phyloP scores from a whole-genome alignment of 768 basidiomycete genomes.

The Chiua virens region DNA sequence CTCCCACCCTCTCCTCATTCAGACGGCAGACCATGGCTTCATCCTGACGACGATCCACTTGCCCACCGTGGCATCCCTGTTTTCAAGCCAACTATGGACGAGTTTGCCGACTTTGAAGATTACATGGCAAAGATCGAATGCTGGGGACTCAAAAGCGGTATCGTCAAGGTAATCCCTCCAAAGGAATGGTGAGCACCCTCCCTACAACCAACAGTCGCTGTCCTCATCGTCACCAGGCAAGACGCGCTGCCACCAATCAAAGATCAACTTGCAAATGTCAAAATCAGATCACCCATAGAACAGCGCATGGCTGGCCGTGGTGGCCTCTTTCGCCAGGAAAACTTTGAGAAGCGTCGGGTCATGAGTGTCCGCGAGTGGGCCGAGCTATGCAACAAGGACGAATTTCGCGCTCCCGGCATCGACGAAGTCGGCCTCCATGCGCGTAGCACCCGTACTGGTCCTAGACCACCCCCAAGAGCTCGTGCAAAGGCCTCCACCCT shows the following conservation, averaged over 20 bases:
- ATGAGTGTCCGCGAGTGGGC: constrained; percentile 90
- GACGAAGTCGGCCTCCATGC: constrained; percentile 62
- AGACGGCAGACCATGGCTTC: constrained; percentile 63
- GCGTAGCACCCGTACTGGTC: constrained; percentile 36
- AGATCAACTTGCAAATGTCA: constrained; percentile 68
- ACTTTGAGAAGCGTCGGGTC: constrained; percentile 80
- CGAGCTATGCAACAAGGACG: constrained; percentile 70
- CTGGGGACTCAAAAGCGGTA: constrained; percentile 90
- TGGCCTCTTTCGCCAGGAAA: constrained; percentile 88
- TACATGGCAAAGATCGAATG: constrained; percentile 85
- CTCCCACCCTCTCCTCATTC: constrained; percentile 62
- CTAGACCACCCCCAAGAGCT: constrained; percentile 35
- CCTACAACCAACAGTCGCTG: constrained; percentile 15
- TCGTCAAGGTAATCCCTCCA: constrained; percentile 95
- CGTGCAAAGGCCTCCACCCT: constrained; percentile 42
- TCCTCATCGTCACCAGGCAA: constrained; percentile 48
- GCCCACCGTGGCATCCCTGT: constrained; percentile 93
- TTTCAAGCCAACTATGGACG: constrained; percentile 90
- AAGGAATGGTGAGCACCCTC: constrained; percentile 74
- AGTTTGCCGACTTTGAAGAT: constrained; percentile 88
- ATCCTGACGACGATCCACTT: constrained; percentile 77
- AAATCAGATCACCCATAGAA: constrained; percentile 88
- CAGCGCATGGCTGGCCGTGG: constrained; percentile 87
- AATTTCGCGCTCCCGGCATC: constrained; percentile 71
- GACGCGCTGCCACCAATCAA: constrained; percentile 70